Conservation (phyloP, 441 rosid genomes). For the Pelargonium citronellum region DNA sequence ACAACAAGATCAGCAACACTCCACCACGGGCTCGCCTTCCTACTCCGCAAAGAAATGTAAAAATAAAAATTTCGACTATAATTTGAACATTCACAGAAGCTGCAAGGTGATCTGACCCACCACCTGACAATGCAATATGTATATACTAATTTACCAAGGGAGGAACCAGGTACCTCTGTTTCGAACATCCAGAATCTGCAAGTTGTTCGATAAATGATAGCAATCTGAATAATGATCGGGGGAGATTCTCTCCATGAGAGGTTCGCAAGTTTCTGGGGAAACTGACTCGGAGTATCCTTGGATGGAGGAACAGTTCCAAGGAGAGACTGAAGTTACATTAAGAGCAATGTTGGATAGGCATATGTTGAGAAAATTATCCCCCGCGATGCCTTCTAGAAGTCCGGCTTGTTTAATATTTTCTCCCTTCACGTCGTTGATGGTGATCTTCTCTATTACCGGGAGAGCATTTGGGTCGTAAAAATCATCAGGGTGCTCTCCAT, state of each 20-base stretch:
- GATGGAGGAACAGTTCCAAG: conserved; percentile 76
- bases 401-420: conserved; percentile 62
- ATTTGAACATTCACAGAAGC: conserved; percentile 25
- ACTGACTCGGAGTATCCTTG: conserved; percentile 73
- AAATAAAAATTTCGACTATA: conserved; percentile 35
- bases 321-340: conserved; percentile 38
- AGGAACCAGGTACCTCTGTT: conserved; percentile 43
- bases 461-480: conserved; percentile 60
- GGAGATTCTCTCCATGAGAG: conserved; percentile 48
- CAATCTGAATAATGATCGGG: conserved; percentile 67
- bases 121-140: conserved; percentile 24
- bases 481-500: conserved; percentile 91
- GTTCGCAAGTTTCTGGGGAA: conserved; percentile 62
- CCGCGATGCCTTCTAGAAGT: conserved; percentile 72
- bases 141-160: conserved; percentile 53
- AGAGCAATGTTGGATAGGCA: conserved; percentile 67
- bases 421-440: conserved; percentile 63
- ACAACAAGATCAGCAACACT: conserved; percentile 35
- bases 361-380: conserved; percentile 52
- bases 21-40: conserved; percentile 26
- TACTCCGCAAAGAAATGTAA: conserved; percentile 17
- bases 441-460: conserved; percentile 59
- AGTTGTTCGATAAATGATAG: conserved; percentile 40
- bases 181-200: conserved; percentile 36
- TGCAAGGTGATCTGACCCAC: conserved; percentile 25